Conservation (phyloP, 345 rosid species). For the Cardamine chenopodiifolia region DNA sequence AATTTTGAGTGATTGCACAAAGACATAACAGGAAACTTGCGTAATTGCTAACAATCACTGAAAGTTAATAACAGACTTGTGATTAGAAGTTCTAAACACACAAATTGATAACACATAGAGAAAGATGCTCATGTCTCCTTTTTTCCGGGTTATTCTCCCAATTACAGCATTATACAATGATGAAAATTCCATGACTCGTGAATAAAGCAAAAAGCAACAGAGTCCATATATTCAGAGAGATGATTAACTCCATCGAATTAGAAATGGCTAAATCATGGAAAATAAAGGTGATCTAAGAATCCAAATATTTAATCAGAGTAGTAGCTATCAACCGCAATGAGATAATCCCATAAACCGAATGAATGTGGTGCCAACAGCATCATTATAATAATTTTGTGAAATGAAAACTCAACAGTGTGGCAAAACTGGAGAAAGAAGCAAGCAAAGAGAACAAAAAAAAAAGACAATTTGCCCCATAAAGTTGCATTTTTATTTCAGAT, state of each 20-base stretch:
- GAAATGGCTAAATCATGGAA: too few relatives aligned
- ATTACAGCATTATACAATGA: constrained; percentile 1
- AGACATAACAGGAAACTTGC: constrained; percentile 13
- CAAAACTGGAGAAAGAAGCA: constrained; percentile 22
- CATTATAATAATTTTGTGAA: background rate
- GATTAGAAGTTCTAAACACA: constrained; percentile 12
- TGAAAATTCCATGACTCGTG: background rate
- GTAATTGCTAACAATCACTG: background rate
- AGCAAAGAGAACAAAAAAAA: background rate
- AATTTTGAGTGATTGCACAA: background rate
- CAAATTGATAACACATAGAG: constrained; percentile 8
- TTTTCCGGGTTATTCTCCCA: background rate
- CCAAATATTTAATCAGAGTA: constrained; percentile 1
- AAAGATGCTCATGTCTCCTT: constrained; percentile 2
- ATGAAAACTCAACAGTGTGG: background rate
- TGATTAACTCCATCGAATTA: too few relatives aligned
- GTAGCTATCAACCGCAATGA: background rate
- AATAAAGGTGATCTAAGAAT: constrained; percentile 21
- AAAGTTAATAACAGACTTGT: background rate
- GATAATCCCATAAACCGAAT: constrained; percentile 5
- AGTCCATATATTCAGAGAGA: background rate
- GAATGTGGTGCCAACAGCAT: constrained; percentile 3
- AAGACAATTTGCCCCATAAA: background rate
- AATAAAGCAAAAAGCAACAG: constrained; percentile 10
- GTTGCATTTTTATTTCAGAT: constrained; percentile 14